Evolutionary conservation across 768 basidiomycete species (phyloP), one percentile per base, ranked within the genome.

Genomic region (Lentinus brumalis): DNA sequence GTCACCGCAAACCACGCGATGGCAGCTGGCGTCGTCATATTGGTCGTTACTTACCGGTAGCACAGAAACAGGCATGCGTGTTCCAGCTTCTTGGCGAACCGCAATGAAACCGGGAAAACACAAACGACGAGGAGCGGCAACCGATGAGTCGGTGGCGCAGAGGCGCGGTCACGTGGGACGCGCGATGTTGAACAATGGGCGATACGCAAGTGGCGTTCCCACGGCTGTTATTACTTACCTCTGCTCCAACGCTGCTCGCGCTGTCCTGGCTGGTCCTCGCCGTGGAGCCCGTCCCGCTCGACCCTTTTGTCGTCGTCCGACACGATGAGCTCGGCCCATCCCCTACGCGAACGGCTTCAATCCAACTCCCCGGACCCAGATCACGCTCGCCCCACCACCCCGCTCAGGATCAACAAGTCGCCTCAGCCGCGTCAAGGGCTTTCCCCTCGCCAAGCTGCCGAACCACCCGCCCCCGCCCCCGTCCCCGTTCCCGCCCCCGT

Each of bases 381-480:
- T 14, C 75, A 80, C n/a, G 80, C 83, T 29, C 75, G 82, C 4
- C 75, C 81, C 21, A 71, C 76, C 14, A 75, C 88, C 0, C 91
- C 91, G 21, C 83, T 92, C 46, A 83, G 88, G 62, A 91, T 92
- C 64, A 75, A 87, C 15, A 92, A 92, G 71, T 70, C 72, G 11
- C 73, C 73, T 6, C 65, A 62, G 78, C 80, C 47, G 12, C 66
- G 64, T 16, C 64, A 75, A 63, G 47, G 69, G 77, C 81, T 30
- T 63, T 65, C 49, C 73, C 75, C 38, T 12, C 61, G 56, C 8
- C 63, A 60, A 77, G 79, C 42, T 26, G 21, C 21, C 21, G 21
- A 26, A 26, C 10, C 44, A 35, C 31, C 39, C 57, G 18, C 73
- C 76, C 5, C 35, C 35, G 35, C n/a, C 35, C 7, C 35, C 35